These are phyloP conservation scores for Myriosclerotinia duriaeana DNA, from an alignment of 2,329 filamentous ascomycete genomes.

Conservation along the genomic window DNA sequence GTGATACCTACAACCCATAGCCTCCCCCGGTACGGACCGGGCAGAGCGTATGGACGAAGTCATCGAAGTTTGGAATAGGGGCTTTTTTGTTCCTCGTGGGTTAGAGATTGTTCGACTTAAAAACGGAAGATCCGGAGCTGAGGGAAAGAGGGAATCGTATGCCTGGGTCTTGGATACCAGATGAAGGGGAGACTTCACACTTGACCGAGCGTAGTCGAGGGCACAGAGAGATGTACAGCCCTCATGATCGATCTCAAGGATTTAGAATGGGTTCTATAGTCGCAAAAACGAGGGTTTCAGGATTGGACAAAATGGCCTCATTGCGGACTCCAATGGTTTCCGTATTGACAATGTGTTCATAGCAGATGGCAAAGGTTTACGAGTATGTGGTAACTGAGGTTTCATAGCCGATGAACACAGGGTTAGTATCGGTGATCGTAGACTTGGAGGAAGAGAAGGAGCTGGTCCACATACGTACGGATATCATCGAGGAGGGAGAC, in stretches of 20 bases:
- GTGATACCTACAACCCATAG: conserved; percentile 10
- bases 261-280: conserved; percentile 25
- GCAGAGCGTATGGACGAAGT: conserved; percentile 44
- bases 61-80: conserved; percentile 56
- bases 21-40: conserved; percentile 23
- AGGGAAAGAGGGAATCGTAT: conserved; percentile 23
- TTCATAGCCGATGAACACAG: conserved; percentile 32
- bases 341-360: conserved; percentile 33
- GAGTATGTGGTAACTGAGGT: conserved; percentile 34
- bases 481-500: conserved; percentile 16
- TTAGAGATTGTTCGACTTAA: conserved; percentile 48
- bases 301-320: conserved; percentile 26
- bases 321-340: conserved; percentile 35
- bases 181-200: conserved; percentile 27
- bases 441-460: conserved; percentile 26
- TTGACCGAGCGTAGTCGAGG: background rate
- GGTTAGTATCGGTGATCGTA: conserved; percentile 30
- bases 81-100: conserved; percentile 55
- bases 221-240: conserved; percentile 5
- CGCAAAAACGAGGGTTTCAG: conserved; percentile 26
- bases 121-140: background rate
- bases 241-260: conserved; percentile 15
- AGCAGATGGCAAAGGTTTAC: conserved; percentile 46
- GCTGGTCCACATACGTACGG: background rate
- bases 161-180: conserved; percentile 50